phyloP scores from a whole-genome alignment of 1,284 basidiomycete genomes.

The Ustilago loliicola region DNA sequence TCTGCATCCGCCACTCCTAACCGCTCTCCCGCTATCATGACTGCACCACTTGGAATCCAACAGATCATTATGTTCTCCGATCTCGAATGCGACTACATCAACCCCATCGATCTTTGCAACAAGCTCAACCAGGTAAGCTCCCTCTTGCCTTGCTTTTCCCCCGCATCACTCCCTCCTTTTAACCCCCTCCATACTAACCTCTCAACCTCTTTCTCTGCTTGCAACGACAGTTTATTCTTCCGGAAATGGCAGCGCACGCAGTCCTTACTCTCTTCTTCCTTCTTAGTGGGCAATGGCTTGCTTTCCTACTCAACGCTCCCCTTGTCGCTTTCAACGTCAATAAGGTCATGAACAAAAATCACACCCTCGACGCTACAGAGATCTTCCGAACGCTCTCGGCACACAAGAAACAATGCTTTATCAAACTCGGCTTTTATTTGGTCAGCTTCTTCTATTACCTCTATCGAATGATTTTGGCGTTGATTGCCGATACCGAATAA shows the following conservation, averaged over 20 bases:
- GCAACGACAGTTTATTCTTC: conserved; percentile 86
- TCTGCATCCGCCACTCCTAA: neutral
- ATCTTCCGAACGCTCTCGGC: conserved; percentile 94
- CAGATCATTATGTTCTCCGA: conserved; percentile 96
- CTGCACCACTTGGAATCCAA: no score
- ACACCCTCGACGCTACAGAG: conserved; percentile 99
- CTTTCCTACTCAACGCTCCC: conserved; percentile 91
- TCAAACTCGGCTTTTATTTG: conserved; percentile 69
- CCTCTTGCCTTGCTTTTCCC: neutral
- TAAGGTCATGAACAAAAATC: conserved; percentile 95
- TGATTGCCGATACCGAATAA: conserved; percentile 56
- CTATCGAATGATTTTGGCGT: conserved; percentile 64
- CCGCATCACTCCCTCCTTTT: neutral
- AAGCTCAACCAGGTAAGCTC: conserved; percentile 91
- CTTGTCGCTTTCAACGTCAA: conserved; percentile 92
- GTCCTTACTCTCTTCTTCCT: conserved; percentile 85
- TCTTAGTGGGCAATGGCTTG: conserved; percentile 82
- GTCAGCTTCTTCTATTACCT: conserved; percentile 70
- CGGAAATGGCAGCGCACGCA: conserved; percentile 92
- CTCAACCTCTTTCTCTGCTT: neutral
- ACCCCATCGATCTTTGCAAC: conserved; percentile 99
- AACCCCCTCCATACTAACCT: neutral
- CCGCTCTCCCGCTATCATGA: no score
- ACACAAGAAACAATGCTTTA: conserved; percentile 92
- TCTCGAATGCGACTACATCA: conserved; percentile 83